A percentile compares a stretch with the other conserved stretches of the same genome.
phyloP scores from a whole-genome alignment of 257 asterid species.

The Solanum neorickii region DNA sequence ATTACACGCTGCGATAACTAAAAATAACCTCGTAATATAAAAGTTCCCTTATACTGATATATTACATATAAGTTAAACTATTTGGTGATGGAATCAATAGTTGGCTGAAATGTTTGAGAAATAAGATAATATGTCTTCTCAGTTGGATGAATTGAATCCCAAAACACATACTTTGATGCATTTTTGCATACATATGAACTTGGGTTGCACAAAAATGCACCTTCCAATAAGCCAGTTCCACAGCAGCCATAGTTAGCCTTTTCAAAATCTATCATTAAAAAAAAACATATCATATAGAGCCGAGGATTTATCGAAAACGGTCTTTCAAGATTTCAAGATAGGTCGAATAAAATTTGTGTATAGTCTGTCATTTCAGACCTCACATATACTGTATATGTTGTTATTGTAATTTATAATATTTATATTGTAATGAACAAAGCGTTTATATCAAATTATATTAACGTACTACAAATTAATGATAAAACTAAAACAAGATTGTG shows the following conservation, averaged over 20 bases:
- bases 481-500: not conserved
- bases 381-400: not conserved
- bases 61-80: not conserved
- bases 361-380: not conserved
- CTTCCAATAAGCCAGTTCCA: constrained; percentile 63
- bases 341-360: not conserved
- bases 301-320: not conserved
- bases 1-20: not conserved
- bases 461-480: not conserved
- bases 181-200: constrained; percentile 32
- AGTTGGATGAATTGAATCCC: constrained; percentile 74
- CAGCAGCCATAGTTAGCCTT: constrained; percentile 58
- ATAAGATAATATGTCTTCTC: constrained; percentile 30
- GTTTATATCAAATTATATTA: not conserved
- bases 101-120: constrained; percentile 23
- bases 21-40: not conserved
- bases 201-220: constrained; percentile 42
- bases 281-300: not conserved
- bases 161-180: constrained; percentile 43
- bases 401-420: not conserved
- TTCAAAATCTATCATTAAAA: constrained; percentile 33
- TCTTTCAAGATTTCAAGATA: not conserved
- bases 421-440: not conserved
- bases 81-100: constrained; percentile 24
- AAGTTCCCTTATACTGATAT: not conserved